Conservation (phyloP, 192 early-diverging fungal genomes). For the Kappamyces sp. region DNA sequence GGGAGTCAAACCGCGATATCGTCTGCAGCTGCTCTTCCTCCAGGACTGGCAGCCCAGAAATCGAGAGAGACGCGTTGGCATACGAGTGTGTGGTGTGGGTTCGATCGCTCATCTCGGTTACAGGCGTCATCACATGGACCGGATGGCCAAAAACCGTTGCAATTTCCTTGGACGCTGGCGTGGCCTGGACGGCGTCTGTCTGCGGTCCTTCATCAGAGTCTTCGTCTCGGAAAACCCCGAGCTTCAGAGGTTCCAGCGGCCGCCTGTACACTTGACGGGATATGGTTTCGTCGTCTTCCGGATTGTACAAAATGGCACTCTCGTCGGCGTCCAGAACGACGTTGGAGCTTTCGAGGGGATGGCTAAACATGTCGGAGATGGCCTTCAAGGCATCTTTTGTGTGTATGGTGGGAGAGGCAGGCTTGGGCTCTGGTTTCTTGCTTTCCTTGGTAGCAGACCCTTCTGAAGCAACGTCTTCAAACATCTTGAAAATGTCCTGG, state of each 20-base stretch:
- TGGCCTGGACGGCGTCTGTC: not conserved
- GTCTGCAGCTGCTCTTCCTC: no score
- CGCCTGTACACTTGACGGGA: conserved; percentile 33
- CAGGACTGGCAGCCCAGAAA: no score
- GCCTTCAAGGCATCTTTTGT: conserved; percentile 47
- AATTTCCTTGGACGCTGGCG: no score
- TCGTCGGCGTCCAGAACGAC: conserved; percentile 14
- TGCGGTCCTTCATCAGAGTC: conserved; percentile 15
- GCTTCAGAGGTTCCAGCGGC: not conserved
- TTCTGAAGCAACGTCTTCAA: not conserved
- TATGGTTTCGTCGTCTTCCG: conserved; percentile 49
- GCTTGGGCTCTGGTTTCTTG: not conserved
- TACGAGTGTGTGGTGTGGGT: no score
- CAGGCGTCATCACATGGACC: conserved; percentile 13
- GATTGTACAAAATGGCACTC: conserved; percentile 24
- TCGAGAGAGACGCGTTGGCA: no score
- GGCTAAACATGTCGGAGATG: conserved; percentile 45
- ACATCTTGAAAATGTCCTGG: not conserved
- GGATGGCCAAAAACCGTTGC: conserved; percentile 10
- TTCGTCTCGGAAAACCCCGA: conserved; percentile 34
- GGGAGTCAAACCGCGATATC: no score
- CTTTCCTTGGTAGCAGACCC: not conserved
- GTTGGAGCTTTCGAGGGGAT: conserved; percentile 14
- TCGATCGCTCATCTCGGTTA: conserved; percentile 9
- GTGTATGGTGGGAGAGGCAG: conserved; percentile 45